Percentiles rank a stretch among this genome's conserved stretches.
phyloP scores from a whole-genome alignment of 2,329 filamentous ascomycete species.

The Fusarium duplospermum region DNA sequence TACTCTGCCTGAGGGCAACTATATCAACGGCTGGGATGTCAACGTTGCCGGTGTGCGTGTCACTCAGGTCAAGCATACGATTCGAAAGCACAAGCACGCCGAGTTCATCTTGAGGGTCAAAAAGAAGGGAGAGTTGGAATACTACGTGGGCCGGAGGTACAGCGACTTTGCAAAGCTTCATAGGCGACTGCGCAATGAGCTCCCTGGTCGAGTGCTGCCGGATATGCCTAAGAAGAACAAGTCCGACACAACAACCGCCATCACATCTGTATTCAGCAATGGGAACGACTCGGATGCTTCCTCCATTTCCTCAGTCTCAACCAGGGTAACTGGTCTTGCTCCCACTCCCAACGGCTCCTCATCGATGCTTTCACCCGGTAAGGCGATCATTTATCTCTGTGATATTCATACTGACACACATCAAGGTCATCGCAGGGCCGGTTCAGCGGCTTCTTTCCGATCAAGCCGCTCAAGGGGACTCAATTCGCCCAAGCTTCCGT shows the following conservation, averaged over 20 bases:
- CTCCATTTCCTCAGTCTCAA: conserved; percentile 85
- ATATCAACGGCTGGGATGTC: conserved; percentile 92
- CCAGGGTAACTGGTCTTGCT: conserved; percentile 63
- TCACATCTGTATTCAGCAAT: conserved; percentile 66
- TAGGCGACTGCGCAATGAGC: conserved; percentile 81
- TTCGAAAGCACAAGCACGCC: conserved; percentile 91
- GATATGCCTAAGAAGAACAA: conserved; percentile 94
- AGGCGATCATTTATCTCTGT: not conserved
- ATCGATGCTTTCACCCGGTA: conserved; percentile 47
- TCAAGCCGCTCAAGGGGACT: conserved; percentile 47
- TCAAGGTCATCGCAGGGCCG: conserved; percentile 41
- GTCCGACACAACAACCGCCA: conserved; percentile 72
- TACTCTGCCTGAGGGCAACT: conserved; percentile 89
- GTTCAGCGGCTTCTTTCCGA: conserved; percentile 46
- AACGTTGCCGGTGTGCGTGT: conserved; percentile 92
- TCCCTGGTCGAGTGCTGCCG: conserved; percentile 90
- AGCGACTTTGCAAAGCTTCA: conserved; percentile 87
- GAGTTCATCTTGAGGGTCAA: conserved; percentile 93
- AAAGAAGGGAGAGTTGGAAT: conserved; percentile 77
- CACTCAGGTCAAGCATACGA: conserved; percentile 83
- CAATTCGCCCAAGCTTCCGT: conserved; percentile 43
- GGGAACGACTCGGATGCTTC: conserved; percentile 79
- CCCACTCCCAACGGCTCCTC: conserved; percentile 30
- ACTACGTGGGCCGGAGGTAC: conserved; percentile 86
- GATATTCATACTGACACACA: conserved; percentile 12